Evolutionary conservation across 805 yeast genomes (phyloP).

Genomic region (Grigorovia humatica): DNA sequence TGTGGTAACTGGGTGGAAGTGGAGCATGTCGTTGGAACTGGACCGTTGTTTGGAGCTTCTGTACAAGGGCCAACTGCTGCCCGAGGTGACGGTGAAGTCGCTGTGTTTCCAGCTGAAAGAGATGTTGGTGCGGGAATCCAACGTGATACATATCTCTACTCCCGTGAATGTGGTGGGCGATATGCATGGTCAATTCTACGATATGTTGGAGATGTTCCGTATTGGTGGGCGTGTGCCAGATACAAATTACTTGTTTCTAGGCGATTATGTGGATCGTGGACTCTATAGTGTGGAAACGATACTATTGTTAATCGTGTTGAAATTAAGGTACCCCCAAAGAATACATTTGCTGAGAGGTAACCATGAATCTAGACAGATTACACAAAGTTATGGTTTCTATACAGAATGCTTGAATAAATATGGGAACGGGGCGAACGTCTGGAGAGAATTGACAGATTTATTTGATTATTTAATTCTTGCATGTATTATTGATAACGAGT

Average conservation of each 20-base stretch:
- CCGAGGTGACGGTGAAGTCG: conserved; percentile 60
- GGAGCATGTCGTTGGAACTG: conserved; percentile 33
- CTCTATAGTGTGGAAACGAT: conserved; percentile 91
- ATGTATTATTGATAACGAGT: conserved; percentile 79
- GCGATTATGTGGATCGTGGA: conserved; percentile 96
- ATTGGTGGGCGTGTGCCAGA: conserved; percentile 92
- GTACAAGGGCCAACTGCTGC: conserved; percentile 53
- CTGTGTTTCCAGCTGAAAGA: conserved; percentile 77
- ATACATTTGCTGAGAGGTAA: conserved; percentile 83
- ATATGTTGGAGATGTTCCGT: conserved; percentile 79
- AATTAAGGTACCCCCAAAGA: conserved; percentile 78
- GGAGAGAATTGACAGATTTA: conserved; percentile 84
- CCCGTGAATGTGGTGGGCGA: conserved; percentile 97
- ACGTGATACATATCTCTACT: conserved; percentile 70
- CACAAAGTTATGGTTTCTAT: conserved; percentile 94
- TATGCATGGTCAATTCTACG: conserved; percentile 95
- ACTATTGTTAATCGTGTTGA: conserved; percentile 66
- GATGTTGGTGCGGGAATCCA: conserved; percentile 66
- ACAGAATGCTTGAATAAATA: conserved; percentile 89
- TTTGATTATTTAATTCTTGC: conserved; percentile 85
- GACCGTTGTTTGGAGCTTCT: conserved; percentile 63
- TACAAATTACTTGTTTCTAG: conserved; percentile 85
- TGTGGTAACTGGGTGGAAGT: not conserved
- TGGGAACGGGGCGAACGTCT: conserved; percentile 60
- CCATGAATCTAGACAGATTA: conserved; percentile 93